phyloP scores from a whole-genome alignment of 2,329 filamentous ascomycete species.

The Botrytis fragariae region DNA sequence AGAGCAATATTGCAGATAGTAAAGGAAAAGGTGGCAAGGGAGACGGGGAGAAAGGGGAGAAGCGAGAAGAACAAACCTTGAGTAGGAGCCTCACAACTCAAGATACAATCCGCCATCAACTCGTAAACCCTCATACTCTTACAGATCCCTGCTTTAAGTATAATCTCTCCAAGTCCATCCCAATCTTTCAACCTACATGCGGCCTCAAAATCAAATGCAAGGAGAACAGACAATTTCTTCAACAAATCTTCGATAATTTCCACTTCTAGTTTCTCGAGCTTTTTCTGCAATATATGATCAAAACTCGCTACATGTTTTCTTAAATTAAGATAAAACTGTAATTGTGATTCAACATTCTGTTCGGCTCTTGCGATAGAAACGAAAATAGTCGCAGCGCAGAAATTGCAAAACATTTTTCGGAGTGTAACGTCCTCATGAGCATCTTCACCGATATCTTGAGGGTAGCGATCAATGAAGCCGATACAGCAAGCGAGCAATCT shows the following conservation, averaged over 20 bases:
- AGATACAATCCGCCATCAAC: slow-evolving; percentile 63
- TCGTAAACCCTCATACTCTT: slow-evolving; percentile 51
- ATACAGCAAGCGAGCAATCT: slow-evolving; percentile 56
- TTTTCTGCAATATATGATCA: slow-evolving; percentile 45
- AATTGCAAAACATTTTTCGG: slow-evolving; percentile 68
- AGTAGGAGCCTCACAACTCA: slow-evolving; percentile 53
- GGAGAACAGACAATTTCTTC: slow-evolving; percentile 62
- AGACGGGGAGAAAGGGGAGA: background rate
- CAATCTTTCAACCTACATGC: slow-evolving; percentile 64
- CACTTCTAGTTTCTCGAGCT: slow-evolving; percentile 44
- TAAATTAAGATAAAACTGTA: slow-evolving; percentile 60
- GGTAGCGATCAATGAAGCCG: slow-evolving; percentile 51
- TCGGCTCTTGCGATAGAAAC: slow-evolving; percentile 52
- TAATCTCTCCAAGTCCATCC: slow-evolving; percentile 61
- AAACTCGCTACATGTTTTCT: slow-evolving; percentile 62
- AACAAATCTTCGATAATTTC: slow-evolving; percentile 52
- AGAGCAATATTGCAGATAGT: background rate
- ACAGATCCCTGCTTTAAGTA: slow-evolving; percentile 51
- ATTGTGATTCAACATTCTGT: slow-evolving; percentile 49
- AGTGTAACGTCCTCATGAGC: slow-evolving; percentile 51
- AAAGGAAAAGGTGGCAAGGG: slow-evolving; percentile 10
- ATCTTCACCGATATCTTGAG: slow-evolving; percentile 45
- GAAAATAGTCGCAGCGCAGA: slow-evolving; percentile 56
- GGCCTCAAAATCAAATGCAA: slow-evolving; percentile 79
- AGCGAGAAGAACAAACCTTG: slow-evolving; percentile 43